Percentiles rank a stretch among this genome's conserved stretches.
These are phyloP conservation scores for Beta corolliflora DNA, from an alignment of 179 eudicot species.

Conservation along the genomic window DNA sequence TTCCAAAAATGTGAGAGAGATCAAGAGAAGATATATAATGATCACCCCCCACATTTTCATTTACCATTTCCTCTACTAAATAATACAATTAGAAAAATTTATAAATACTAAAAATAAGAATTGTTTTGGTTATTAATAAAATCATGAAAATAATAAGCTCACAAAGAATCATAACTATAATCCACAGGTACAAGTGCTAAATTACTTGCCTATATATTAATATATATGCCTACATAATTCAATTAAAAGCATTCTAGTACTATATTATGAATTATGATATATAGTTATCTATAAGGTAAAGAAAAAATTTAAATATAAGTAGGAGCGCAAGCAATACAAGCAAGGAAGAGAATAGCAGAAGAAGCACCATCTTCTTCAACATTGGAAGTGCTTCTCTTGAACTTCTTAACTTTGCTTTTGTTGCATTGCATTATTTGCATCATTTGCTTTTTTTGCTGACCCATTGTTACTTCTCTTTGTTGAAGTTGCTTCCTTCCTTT, in stretches of 20 bases:
- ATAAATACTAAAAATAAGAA: too few species aligned
- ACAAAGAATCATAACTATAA: not conserved
- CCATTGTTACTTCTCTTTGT: constrained; percentile 2
- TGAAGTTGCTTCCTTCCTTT: constrained; percentile 34
- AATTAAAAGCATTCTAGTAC: not conserved
- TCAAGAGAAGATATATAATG: too few species aligned
- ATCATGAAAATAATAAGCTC: not conserved
- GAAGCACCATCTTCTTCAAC: constrained; percentile 81
- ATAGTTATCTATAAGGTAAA: not conserved
- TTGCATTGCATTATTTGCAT: constrained; percentile 44
- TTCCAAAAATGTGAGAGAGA: too few species aligned
- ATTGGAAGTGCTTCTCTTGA: constrained; percentile 79
- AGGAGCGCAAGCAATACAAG: constrained; percentile 80
- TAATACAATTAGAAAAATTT: too few species aligned
- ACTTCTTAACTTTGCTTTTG: constrained; percentile 64
- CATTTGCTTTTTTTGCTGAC: constrained; percentile 35
- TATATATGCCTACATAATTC: not conserved
- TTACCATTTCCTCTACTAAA: too few species aligned
- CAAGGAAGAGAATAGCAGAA: constrained; percentile 84
- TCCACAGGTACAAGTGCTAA: not conserved
- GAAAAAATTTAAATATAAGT: constrained; percentile 17
- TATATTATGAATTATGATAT: not conserved
- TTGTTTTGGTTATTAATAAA: too few species aligned
- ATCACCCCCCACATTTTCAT: too few species aligned
- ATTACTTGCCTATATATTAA: too few species aligned